Percentiles rank a stretch among this genome's conserved stretches.
These are phyloP conservation scores for Pythium oligandrum DNA, from an alignment of 352 stramenopile species.

Conservation along the genomic window DNA sequence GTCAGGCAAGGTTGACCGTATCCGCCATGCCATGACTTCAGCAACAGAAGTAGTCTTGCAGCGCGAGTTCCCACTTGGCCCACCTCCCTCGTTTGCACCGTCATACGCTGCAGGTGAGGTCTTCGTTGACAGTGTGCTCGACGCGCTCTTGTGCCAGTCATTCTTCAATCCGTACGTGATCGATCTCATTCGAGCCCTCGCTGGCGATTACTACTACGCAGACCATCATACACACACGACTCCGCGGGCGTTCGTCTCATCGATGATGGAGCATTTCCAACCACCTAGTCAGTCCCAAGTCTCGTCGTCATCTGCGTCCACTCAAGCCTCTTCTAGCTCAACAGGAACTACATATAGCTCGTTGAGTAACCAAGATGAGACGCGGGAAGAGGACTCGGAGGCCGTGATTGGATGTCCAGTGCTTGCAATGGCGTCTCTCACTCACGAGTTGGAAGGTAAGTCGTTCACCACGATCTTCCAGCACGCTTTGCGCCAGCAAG, in stretches of 20 bases:
- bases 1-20: background rate
- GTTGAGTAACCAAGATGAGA: background rate
- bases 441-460: conserved; percentile 24
- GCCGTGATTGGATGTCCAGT: conserved; percentile 20
- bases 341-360: too few species aligned
- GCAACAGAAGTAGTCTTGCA: conserved; percentile 7
- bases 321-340: background rate
- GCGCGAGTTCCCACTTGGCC: conserved; percentile 19
- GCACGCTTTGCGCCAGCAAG: conserved; percentile 27
- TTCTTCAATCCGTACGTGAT: conserved; percentile 75
- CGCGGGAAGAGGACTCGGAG: conserved; percentile 1
- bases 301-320: conserved; percentile 1
- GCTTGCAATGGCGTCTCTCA: conserved; percentile 27
- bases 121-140: conserved; percentile 55
- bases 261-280: conserved; percentile 28
- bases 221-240: conserved; percentile 28
- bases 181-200: conserved; percentile 45
- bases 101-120: conserved; percentile 52
- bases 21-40: conserved; percentile 3
- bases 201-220: conserved; percentile 35
- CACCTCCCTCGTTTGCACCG: conserved; percentile 32
- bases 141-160: conserved; percentile 61
- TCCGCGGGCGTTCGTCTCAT: conserved; percentile 15
- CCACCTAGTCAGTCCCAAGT: background rate
- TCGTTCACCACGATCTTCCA: conserved; percentile 38